Base-by-base conservation (phyloP, 305 asterid genomes). In the Plantago lanceolata region DNA sequence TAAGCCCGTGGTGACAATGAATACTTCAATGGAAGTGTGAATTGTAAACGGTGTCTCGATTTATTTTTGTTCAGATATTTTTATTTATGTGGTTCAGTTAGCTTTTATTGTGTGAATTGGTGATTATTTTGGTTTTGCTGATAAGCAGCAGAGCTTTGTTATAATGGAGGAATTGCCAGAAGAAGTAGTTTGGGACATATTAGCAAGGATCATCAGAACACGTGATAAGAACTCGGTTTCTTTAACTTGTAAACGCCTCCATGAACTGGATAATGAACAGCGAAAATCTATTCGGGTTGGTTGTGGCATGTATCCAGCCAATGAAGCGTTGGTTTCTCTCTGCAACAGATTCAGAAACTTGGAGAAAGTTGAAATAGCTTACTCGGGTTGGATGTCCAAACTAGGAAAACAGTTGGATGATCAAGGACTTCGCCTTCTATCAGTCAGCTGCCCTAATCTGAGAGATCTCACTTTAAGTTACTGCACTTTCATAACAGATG, bases 321-420 rank as follows among this genome's bases (percentile, higher is more conserved):
- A 76, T 31, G 83, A 82, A 28, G 90, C 85, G 20, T 70, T 89
- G 71, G 47, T 70, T 29, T 67, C 85, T 52, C 79, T 89, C 54
- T 81, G 94, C 80, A 71, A 71, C 26, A 80, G 95, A 73, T 89
- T 87, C 54, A 74, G 20, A 35, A 77, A 79, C 69, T 65, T 89
- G 78, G 89, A 83, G 33, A 85, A 65, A 68, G 79, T 89, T 9
- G 94, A 89, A 66, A 83, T 89, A 40, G 67, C 75, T 51, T 87
- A 89, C 80, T 77, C 86, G 1, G 96, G 95, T 66, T 89, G 95
- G 95, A 83, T 85, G 95, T 89, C 91, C 31, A 87, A 72, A 54
- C 78, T 80, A 61, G 96, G 96, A 5, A 83, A 78, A 70, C 96
- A 89, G 65, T 68, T 87, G 53, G 94, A 83, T 56, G 95, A 87